Evolutionary conservation across 345 rosid species (phyloP).

Genomic region (Moricandia moricandioides): DNA sequence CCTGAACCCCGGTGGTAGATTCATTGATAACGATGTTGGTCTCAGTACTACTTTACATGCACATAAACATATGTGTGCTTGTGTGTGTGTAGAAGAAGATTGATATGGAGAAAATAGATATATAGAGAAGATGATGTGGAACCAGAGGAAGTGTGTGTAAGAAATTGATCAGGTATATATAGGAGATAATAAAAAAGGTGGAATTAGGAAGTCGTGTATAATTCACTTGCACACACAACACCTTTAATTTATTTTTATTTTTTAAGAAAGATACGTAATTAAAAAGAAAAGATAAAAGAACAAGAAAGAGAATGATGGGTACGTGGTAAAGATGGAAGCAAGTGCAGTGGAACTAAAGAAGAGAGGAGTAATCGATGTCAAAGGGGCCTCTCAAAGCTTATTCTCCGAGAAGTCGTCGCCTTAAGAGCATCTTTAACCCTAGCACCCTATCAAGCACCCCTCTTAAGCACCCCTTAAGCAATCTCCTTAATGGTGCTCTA

Average conservation of each 20-base stretch:
- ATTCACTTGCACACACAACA: slow-evolving; percentile 28
- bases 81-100: slow-evolving; percentile 10
- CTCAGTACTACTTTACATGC: slow-evolving; percentile 10
- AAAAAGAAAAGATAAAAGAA: background rate
- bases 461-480: too few relatives aligned
- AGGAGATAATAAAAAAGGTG: slow-evolving; percentile 16
- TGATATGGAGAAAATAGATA: background rate
- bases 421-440: too few relatives aligned
- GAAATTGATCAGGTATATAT: slow-evolving; percentile 36
- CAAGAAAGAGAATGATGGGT: slow-evolving; percentile 30
- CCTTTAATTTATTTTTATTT: slow-evolving; percentile 2
- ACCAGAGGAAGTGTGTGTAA: slow-evolving; percentile 39
- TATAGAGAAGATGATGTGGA: slow-evolving; percentile 31
- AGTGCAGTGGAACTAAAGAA: slow-evolving; percentile 24
- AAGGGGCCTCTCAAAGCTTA: slow-evolving; percentile 23
- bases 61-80: background rate
- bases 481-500: too few relatives aligned
- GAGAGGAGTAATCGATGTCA: slow-evolving; percentile 28
- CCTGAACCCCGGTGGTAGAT: slow-evolving; percentile 91
- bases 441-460: too few relatives aligned
- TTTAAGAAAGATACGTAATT: background rate
- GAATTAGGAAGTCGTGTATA: slow-evolving; percentile 17
- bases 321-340: slow-evolving; percentile 24
- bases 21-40: slow-evolving; percentile 27
- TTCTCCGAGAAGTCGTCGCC: slow-evolving; percentile 29